Percentiles rank a stretch among this genome's conserved stretches.
Conservation (phyloP, 2,329 filamentous ascomycete genomes). For the Calonectria fujianensis region DNA sequence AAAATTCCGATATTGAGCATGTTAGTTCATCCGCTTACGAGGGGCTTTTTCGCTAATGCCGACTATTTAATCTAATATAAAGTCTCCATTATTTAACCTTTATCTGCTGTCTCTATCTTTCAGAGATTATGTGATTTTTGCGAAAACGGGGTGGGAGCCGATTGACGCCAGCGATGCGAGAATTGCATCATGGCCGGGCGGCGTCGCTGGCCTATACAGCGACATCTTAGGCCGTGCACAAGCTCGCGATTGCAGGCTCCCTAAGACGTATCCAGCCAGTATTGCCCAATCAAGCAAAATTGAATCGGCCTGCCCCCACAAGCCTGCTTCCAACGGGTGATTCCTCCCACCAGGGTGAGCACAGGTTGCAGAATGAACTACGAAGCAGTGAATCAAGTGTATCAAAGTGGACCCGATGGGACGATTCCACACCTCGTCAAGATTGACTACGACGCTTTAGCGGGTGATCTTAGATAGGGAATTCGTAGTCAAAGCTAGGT, state of each 20-base stretch:
- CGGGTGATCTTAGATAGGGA: constrained; percentile 11
- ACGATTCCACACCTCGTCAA: not conserved
- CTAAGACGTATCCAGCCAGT: constrained; percentile 24
- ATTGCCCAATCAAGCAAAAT: not conserved
- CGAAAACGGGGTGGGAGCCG: constrained; percentile 35
- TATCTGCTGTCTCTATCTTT: not conserved
- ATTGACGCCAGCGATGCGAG: constrained; percentile 22
- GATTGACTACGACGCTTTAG: not conserved
- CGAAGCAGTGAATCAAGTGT: not conserved
- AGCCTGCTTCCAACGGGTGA: not conserved
- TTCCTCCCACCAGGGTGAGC: not conserved
- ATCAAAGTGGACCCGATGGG: constrained; percentile 1
- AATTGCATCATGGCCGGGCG: constrained; percentile 33
- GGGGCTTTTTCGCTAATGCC: not conserved
- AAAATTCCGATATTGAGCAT: not conserved
- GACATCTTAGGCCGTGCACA: not conserved
- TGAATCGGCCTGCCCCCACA: not conserved
- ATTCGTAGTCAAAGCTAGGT: constrained; percentile 1
- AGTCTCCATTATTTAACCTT: constrained; percentile 11
- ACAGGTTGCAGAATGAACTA: not conserved
- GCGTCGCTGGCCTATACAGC: not conserved
- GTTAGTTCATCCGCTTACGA: not conserved
- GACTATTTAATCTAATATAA: not conserved
- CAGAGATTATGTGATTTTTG: not conserved
- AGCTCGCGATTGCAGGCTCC: constrained; percentile 35